A percentile compares a stretch with the other conserved stretches of the same genome.
These are phyloP conservation scores for Saccharomyces hybrid DNA, from an alignment of 1,139 yeast genomes.

Conservation along the genomic window DNA sequence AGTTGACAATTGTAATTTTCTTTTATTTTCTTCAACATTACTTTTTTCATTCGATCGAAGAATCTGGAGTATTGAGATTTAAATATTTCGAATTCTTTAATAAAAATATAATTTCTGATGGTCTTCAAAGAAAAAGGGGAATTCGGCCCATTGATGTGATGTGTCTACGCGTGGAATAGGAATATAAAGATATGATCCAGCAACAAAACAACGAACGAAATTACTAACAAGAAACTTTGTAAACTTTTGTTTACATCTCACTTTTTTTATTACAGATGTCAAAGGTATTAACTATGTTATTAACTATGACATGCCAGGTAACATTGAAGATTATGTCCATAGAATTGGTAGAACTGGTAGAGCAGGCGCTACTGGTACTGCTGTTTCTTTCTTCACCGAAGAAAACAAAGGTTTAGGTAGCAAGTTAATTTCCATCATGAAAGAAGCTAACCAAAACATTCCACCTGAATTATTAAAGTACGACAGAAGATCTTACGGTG, in stretches of 20 bases:
- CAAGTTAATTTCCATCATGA: slow-evolving; percentile 79
- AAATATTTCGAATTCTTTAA: background rate
- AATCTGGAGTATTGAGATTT: background rate
- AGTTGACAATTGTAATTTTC: background rate
- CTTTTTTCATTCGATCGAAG: background rate
- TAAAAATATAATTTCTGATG: background rate
- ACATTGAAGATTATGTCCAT: slow-evolving; percentile 89
- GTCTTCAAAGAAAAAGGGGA: background rate
- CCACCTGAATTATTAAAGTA: slow-evolving; percentile 49
- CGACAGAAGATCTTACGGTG: slow-evolving; percentile 37
- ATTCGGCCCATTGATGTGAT: background rate
- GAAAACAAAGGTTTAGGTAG: slow-evolving; percentile 84
- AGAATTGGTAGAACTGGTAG: slow-evolving; percentile 92
- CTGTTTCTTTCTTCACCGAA: slow-evolving; percentile 88
- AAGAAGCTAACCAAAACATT: slow-evolving; percentile 90
- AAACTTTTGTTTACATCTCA: slow-evolving; percentile 7
- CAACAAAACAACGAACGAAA: slow-evolving; percentile 2
- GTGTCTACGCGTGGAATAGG: background rate
- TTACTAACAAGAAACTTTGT: slow-evolving; percentile 12
- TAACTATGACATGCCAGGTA: slow-evolving; percentile 96
- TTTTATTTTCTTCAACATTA: too few relatives aligned
- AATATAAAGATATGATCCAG: background rate
- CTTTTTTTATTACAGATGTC: slow-evolving; percentile 53
- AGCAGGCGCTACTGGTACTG: slow-evolving; percentile 95
- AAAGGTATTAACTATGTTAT: slow-evolving; percentile 91